These are phyloP conservation scores for Lophiostoma macrostomum DNA, from an alignment of 495 filamentous ascomycete species.

Conservation along the genomic window DNA sequence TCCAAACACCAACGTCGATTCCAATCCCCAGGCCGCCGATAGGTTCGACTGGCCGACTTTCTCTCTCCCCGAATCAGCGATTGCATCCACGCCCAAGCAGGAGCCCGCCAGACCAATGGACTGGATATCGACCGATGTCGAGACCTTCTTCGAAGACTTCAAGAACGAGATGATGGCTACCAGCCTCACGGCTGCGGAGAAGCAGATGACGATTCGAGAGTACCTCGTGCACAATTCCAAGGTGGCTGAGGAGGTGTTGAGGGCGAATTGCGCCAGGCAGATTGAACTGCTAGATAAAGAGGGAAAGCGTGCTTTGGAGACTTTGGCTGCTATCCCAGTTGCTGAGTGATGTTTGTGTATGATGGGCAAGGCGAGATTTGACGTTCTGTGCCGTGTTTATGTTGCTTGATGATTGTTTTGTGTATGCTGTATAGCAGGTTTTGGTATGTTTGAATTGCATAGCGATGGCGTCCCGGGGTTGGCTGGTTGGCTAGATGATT, in stretches of 20 bases:
- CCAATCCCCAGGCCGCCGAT: not conserved
- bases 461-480: no score
- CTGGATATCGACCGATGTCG: slow-evolving; percentile 21
- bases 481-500: no score
- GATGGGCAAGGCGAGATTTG: no score
- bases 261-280: slow-evolving; percentile 74
- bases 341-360: no score
- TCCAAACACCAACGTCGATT: not conserved
- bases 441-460: no score
- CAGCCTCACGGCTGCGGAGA: slow-evolving; percentile 72
- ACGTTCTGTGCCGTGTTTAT: no score
- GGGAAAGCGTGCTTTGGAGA: slow-evolving; percentile 70
- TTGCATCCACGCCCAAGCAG: slow-evolving; percentile 3
- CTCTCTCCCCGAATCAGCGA: not conserved
- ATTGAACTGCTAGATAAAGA: slow-evolving; percentile 78
- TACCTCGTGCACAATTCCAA: slow-evolving; percentile 83
- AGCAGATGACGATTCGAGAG: slow-evolving; percentile 85
- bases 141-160: slow-evolving; percentile 4
- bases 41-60: not conserved
- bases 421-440: no score
- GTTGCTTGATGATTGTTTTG: no score
- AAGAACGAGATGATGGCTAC: slow-evolving; percentile 42
- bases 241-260: slow-evolving; percentile 72
- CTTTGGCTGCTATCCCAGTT: slow-evolving; percentile 51
- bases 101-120: not conserved